phyloP scores from a whole-genome alignment of 2,329 filamentous ascomycete species.

The Epichloe festucae region DNA sequence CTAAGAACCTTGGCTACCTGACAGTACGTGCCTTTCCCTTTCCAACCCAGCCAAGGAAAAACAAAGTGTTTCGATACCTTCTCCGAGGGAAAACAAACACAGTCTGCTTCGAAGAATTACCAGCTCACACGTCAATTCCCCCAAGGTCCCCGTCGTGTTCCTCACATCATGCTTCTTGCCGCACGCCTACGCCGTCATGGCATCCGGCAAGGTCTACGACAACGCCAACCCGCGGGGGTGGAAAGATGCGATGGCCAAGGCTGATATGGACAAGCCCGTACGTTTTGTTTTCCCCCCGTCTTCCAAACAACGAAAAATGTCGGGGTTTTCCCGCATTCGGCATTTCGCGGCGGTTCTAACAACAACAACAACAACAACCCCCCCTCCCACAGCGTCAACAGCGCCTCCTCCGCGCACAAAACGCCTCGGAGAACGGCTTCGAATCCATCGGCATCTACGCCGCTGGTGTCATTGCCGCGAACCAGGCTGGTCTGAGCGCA shows the following conservation, averaged over 20 bases:
- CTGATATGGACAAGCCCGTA: slow-evolving; percentile 20
- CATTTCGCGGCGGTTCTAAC: too few species aligned
- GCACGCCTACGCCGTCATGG: slow-evolving; percentile 19
- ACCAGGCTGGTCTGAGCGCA: slow-evolving; percentile 26
- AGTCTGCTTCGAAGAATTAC: background rate
- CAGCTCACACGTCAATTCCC: background rate
- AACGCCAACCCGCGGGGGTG: slow-evolving; percentile 25
- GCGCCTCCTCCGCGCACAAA: slow-evolving; percentile 38
- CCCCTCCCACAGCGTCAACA: slow-evolving; percentile 32
- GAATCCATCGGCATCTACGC: slow-evolving; percentile 32
- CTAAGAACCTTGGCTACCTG: slow-evolving; percentile 6
- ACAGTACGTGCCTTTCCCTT: slow-evolving; percentile 1
- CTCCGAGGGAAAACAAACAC: too few species aligned
- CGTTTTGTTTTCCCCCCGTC: background rate
- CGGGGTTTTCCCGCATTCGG: too few species aligned
- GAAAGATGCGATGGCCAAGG: slow-evolving; percentile 17
- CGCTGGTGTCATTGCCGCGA: slow-evolving; percentile 31
- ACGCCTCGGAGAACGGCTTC: slow-evolving; percentile 30
- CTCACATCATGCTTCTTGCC: slow-evolving; percentile 20
- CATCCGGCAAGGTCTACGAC: slow-evolving; percentile 23
- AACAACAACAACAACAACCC: too few species aligned
- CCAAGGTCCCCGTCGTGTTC: slow-evolving; percentile 28
- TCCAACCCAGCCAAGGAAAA: background rate
- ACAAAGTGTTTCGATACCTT: too few species aligned
- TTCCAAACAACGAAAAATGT: too few species aligned